Percentiles rank a stretch among this genome's conserved stretches.
These are phyloP conservation scores for Acorus gramineus DNA, from an alignment of 106 monocot species.

Conservation along the genomic window DNA sequence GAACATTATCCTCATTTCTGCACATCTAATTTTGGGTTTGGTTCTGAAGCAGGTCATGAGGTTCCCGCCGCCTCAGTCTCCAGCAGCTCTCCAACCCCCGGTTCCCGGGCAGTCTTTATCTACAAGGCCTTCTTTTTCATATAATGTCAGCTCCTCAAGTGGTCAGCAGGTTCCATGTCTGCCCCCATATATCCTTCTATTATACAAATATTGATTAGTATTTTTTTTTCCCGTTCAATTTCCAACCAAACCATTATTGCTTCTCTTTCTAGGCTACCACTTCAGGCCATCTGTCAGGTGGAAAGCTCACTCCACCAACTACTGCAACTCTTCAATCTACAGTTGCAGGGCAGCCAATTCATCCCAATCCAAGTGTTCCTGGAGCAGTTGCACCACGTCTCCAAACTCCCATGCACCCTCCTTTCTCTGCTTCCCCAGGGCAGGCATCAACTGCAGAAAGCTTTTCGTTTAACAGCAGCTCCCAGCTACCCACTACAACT, in stretches of 20 bases:
- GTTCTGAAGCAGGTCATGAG: slow-evolving; percentile 35
- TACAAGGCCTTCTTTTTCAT: slow-evolving; percentile 76
- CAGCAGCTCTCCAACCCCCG: slow-evolving; percentile 84
- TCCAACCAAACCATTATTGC: not conserved
- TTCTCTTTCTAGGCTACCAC: slow-evolving; percentile 30
- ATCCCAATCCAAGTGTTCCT: slow-evolving; percentile 19
- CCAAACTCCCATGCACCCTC: slow-evolving; percentile 17
- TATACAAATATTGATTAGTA: not conserved
- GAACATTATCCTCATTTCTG: not conserved
- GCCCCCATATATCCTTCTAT: slow-evolving; percentile 51
- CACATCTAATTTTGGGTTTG: slow-evolving; percentile 1
- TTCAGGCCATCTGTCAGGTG: slow-evolving; percentile 24
- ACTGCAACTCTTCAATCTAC: slow-evolving; percentile 52
- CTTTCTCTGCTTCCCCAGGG: slow-evolving; percentile 28
- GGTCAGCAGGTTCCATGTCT: slow-evolving; percentile 87
- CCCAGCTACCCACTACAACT: slow-evolving; percentile 4
- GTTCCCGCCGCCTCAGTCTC: slow-evolving; percentile 37
- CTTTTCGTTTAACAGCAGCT: slow-evolving; percentile 31
- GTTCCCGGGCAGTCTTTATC: slow-evolving; percentile 60
- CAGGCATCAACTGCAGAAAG: slow-evolving; percentile 24
- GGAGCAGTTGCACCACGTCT: slow-evolving; percentile 26
- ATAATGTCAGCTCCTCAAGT: slow-evolving; percentile 47
- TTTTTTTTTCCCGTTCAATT: not conserved
- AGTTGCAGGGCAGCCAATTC: slow-evolving; percentile 38
- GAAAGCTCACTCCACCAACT: slow-evolving; percentile 15